Evolutionary conservation across 106 monocot species (phyloP).

Genomic region (Dendrobium huoshanense): DNA sequence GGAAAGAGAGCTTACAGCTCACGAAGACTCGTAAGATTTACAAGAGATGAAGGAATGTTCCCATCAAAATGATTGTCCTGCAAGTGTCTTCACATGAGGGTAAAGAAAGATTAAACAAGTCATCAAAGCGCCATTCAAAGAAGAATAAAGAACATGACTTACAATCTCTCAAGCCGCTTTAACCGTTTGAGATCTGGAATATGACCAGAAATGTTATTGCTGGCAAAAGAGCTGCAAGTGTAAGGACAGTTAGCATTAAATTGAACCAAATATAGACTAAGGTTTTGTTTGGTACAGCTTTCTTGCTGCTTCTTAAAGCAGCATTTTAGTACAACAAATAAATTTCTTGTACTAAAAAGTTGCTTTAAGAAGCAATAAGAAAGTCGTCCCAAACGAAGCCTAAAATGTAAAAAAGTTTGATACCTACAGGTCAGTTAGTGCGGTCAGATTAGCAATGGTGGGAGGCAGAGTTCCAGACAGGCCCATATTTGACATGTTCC

Average conservation of each 20-base stretch:
- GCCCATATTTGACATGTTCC: slow-evolving; percentile 70
- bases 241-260: slow-evolving; percentile 8
- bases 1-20: slow-evolving; percentile 62
- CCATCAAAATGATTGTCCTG: slow-evolving; percentile 75
- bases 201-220: slow-evolving; percentile 54
- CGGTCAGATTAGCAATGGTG: slow-evolving; percentile 61
- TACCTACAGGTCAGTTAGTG: slow-evolving; percentile 63
- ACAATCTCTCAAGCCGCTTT: slow-evolving; percentile 45
- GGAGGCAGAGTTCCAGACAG: slow-evolving; percentile 62
- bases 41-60: slow-evolving; percentile 54
- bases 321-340: too few species aligned
- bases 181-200: slow-evolving; percentile 68
- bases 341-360: too few species aligned
- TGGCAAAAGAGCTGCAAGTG: slow-evolving; percentile 38
- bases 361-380: too few species aligned
- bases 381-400: too few species aligned
- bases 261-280: neutral
- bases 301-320: too few species aligned
- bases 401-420: neutral
- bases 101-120: slow-evolving; percentile 1
- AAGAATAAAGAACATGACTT: slow-evolving; percentile 22
- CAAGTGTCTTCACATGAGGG: slow-evolving; percentile 47
- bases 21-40: slow-evolving; percentile 26
- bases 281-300: too few species aligned
- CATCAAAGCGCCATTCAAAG: neutral